Evolutionary conservation across 305 asterid species (phyloP).

Genomic region (Solanum chacoense): DNA sequence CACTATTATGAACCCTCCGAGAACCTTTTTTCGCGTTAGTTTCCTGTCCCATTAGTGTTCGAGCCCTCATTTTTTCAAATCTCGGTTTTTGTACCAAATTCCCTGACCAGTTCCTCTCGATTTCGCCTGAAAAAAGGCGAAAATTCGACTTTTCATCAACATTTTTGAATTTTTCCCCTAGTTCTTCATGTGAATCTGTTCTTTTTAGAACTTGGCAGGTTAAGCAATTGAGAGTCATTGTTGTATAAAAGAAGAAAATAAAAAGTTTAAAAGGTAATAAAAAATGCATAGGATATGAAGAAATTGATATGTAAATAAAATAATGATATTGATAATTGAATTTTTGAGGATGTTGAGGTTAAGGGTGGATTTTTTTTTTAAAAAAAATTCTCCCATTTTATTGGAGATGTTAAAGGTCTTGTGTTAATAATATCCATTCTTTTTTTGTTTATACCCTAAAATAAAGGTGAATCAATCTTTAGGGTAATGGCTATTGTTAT

Average conservation of each 20-base stretch:
- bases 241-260: neutral
- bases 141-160: neutral
- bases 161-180: neutral
- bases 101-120: conserved; percentile 14
- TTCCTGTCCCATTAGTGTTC: neutral
- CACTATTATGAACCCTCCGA: conserved; percentile 5
- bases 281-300: neutral
- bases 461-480: conserved; percentile 6
- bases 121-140: neutral
- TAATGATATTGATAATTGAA: neutral
- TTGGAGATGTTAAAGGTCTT: neutral
- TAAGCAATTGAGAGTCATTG: conserved; percentile 28
- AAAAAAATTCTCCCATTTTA: neutral
- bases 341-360: neutral
- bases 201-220: conserved; percentile 13
- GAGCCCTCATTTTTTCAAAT: neutral
- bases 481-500: neutral
- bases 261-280: neutral
- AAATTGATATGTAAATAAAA: neutral
- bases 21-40: neutral
- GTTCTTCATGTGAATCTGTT: conserved; percentile 14
- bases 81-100: conserved; percentile 6
- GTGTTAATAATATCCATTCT: neutral
- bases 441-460: neutral
- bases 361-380: neutral